phyloP scores from a whole-genome alignment of 208 protist genomes.

The Leishmania lainsoni region DNA sequence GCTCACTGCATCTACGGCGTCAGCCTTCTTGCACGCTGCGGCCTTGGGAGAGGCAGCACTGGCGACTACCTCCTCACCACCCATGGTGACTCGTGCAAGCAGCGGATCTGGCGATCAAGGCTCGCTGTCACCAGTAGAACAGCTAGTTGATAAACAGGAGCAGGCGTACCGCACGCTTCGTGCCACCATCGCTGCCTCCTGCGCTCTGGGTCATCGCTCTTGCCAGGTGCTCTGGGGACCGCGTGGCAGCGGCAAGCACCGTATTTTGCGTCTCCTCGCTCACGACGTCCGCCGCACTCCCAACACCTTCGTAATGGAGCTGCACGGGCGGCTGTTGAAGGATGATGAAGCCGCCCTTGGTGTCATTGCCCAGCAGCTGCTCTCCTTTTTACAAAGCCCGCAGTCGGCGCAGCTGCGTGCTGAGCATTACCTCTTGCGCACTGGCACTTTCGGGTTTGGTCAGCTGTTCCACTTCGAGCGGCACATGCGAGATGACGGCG shows the following conservation, averaged over 20 bases:
- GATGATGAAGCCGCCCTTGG: conserved; percentile 67
- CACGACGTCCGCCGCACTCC: conserved; percentile 51
- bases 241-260: conserved; percentile 71
- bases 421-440: conserved; percentile 54
- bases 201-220: conserved; percentile 70
- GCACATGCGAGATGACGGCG: conserved; percentile 20
- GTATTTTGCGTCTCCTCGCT: conserved; percentile 68
- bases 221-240: conserved; percentile 82
- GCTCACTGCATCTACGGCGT: conserved; percentile 24
- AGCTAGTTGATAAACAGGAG: conserved; percentile 41
- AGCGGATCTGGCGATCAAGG: background rate
- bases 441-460: conserved; percentile 80
- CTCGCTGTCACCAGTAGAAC: background rate
- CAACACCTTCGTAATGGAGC: conserved; percentile 63
- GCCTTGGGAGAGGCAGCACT: conserved; percentile 28
- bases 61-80: background rate
- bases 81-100: background rate
- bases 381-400: conserved; percentile 59
- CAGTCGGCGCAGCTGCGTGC: conserved; percentile 53
- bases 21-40: conserved; percentile 24
- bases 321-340: conserved; percentile 68
- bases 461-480: conserved; percentile 70
- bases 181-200: conserved; percentile 73
- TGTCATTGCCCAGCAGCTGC: conserved; percentile 69
- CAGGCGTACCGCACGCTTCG: conserved; percentile 64